Base-by-base conservation (phyloP, 1,284 basidiomycete genomes). In the Somion occarium region DNA sequence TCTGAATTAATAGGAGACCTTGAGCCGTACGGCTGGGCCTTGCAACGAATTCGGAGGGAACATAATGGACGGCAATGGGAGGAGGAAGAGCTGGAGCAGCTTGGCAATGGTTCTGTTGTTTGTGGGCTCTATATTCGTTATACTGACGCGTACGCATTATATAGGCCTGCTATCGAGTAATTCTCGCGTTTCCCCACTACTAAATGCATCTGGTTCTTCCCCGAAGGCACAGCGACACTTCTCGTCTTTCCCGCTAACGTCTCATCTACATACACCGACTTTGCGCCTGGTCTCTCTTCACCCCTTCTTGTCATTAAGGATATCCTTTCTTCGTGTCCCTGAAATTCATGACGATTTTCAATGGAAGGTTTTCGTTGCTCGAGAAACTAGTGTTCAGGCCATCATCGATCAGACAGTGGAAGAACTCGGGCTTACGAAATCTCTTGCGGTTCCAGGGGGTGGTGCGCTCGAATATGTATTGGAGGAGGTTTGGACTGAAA, bases 291-390 rank as follows among this genome's bases (percentile, higher is more conserved):
- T 93, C 1, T 88, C 86, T 1, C 73, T 84, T 3, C 80, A 90
- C 63, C 77, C 82, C 2, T 68, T 73, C 13, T 74, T 91, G 22
- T 76, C 74, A 3, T 50, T 85, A 2, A 68, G 72, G 1, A 61
- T 88, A 37, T 67, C 74, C 0, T 91, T 91, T 64, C 67, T 76
- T 39, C 83, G 88, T 49, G 80, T 93, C 19, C 89, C 88, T 1
- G 87, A 91, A 64, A 80, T 93, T 52, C 80, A 85, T 52, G 90
- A 92, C 61, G 82, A 74, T 1, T 89, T 85, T 59, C 62, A 73
- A 57, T 83, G 83, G 72, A 83, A 73, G 48, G 59, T 80, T 43
- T 91, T 83, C 65, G 71, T 90, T 47, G 76, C 84, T 5, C 73
- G 75, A 50, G 66, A 63, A 0, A 76, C 72, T 41, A 80, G 76